Evolutionary conservation across 768 basidiomycete species (phyloP).

Genomic region (Clitopilus hobsonii): DNA sequence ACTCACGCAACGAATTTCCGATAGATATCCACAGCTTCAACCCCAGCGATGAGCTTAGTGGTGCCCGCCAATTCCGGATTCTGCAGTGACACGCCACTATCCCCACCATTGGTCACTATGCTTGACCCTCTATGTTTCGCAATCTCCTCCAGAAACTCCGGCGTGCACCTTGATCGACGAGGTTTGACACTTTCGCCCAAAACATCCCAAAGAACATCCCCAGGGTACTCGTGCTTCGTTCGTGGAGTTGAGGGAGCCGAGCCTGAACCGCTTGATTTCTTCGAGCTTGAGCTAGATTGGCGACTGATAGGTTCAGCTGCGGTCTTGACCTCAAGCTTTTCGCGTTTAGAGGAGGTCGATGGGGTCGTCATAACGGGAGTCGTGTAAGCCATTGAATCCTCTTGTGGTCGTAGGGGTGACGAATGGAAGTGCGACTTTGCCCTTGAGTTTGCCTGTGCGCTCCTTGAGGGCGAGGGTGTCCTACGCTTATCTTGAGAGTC

Average conservation of each 20-base stretch:
- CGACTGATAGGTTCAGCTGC: slow-evolving; percentile 3
- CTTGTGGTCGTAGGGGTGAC: neutral
- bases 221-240: slow-evolving; percentile 10
- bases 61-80: slow-evolving; percentile 25
- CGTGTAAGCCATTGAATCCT: neutral
- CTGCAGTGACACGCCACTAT: slow-evolving; percentile 5
- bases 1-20: slow-evolving; percentile 37
- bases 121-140: slow-evolving; percentile 14
- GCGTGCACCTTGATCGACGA: slow-evolving; percentile 37
- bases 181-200: slow-evolving; percentile 26
- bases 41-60: slow-evolving; percentile 36
- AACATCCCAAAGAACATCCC: slow-evolving; percentile 26
- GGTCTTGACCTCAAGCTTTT: slow-evolving; percentile 13
- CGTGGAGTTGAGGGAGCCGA: slow-evolving; percentile 8
- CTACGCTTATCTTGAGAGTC: neutral
- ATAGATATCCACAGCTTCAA: slow-evolving; percentile 36
- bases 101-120: neutral
- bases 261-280: neutral
- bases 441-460: neutral
- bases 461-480: neutral
- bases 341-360: slow-evolving; percentile 1
- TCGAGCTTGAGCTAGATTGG: slow-evolving; percentile 1
- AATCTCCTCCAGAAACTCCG: slow-evolving; percentile 40
- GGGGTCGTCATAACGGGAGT: slow-evolving; percentile 1
- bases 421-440: neutral